Base-by-base conservation (phyloP, 495 filamentous ascomycete genomes). In the Halenospora varia region DNA sequence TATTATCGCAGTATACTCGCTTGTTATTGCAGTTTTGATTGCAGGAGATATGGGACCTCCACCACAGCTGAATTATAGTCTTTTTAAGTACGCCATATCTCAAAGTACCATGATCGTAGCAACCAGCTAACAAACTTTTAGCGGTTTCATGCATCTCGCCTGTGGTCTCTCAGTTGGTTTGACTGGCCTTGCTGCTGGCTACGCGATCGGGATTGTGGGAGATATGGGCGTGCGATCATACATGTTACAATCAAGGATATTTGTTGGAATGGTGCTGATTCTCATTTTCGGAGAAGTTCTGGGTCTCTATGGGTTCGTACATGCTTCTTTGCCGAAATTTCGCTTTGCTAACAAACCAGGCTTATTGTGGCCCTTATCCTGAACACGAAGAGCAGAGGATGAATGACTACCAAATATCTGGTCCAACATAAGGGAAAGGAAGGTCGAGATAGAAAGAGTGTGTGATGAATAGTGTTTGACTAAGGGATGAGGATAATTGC, bases 251-350 rank as follows among this genome's bases (percentile, higher is more conserved):
- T 92, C 87, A 19, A 84, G 92, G 51, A 85, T 99, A 45, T 99
- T 96, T 64, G 94, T 99, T 35, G 94, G 94, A 71, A 96, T 97
- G 94, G 93, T 98, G 56, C 71, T 98, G 64, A 97, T 98, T 59
- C 79, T 98, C 62, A 98, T 98, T 82, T 98, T 98, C 69, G 93
- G 89, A 48, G 94, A 99, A 79, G 94, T 99, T 19, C 72, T 99
- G 62, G 94, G 94, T 64, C 85, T 99, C 41, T 99, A 99, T 68
- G 95, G 95, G 88, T 95, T 82, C 62, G 88, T 78, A 57, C 25
- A 54, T 23, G 15, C 48, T 29, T 39, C 3, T n/a, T 26, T 13
- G 20, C 44, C 4, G 13, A 29, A 10, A 25, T 11, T 10, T 10
- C 25, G 24, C 39, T 20, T 45, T 59, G 47, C 56, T 53, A 10